A percentile compares a stretch with the other conserved stretches of the same genome.
Evolutionary conservation across 768 basidiomycete species (phyloP).

Genomic region (Hygrophorus pudorinus): DNA sequence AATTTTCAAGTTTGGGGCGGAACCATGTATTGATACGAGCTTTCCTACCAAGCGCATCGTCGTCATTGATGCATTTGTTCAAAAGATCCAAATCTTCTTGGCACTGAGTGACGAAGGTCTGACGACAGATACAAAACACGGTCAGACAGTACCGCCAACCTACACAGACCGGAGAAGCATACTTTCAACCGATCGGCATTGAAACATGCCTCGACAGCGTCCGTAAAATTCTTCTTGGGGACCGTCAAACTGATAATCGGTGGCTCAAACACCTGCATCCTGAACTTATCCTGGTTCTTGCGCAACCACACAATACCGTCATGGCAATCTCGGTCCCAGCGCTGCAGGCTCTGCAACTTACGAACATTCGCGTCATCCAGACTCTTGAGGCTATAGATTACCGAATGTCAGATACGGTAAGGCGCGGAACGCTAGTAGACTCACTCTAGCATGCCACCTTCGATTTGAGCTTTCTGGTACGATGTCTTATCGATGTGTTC

Average conservation of each 20-base stretch:
- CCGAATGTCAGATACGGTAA: neutral
- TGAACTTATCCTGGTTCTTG: slow-evolving; percentile 53
- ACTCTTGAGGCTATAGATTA: slow-evolving; percentile 34
- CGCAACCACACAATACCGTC: slow-evolving; percentile 70
- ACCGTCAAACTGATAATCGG: slow-evolving; percentile 65
- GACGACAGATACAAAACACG: neutral
- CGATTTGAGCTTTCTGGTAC: slow-evolving; percentile 12
- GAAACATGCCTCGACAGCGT: slow-evolving; percentile 71
- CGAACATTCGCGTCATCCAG: slow-evolving; percentile 47
- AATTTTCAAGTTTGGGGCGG: slow-evolving; percentile 31
- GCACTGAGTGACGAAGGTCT: slow-evolving; percentile 84
- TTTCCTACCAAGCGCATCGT: slow-evolving; percentile 37
- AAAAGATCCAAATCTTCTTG: slow-evolving; percentile 72
- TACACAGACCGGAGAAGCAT: slow-evolving; percentile 10
- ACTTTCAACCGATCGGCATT: slow-evolving; percentile 54
- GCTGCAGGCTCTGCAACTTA: slow-evolving; percentile 44
- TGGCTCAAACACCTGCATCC: slow-evolving; percentile 81
- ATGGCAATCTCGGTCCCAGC: slow-evolving; percentile 49
- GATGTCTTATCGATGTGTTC: slow-evolving; percentile 3
- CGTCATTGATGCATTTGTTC: slow-evolving; percentile 60
- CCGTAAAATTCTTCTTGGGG: slow-evolving; percentile 48
- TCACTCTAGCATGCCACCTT: slow-evolving; percentile 19
- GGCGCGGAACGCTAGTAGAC: slow-evolving; percentile 3
- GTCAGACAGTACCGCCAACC: slow-evolving; percentile 9
- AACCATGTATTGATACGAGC: slow-evolving; percentile 62